A percentile compares a stretch with the other conserved stretches of the same genome.
Evolutionary conservation across 208 protist species (phyloP).

Genomic region (Trypanosoma conorhini): DNA sequence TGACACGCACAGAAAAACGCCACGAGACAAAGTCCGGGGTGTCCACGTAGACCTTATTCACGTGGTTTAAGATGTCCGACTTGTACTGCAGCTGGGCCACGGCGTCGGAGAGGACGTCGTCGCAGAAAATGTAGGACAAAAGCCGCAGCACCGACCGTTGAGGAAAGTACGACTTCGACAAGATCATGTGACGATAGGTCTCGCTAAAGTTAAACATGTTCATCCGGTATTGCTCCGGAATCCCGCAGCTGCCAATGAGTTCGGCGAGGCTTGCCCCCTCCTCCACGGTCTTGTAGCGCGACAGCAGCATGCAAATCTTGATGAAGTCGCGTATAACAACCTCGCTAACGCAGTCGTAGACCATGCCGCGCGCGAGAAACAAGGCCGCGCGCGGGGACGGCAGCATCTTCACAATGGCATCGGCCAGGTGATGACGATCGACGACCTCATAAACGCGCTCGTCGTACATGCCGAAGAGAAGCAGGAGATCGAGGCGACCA

Average conservation of each 20-base stretch:
- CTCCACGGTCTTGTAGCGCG: slow-evolving; percentile 61
- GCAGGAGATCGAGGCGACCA: slow-evolving; percentile 52
- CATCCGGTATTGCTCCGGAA: slow-evolving; percentile 82
- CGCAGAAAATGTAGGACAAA: slow-evolving; percentile 87
- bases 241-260: slow-evolving; percentile 80
- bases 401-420: slow-evolving; percentile 52
- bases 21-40: slow-evolving; percentile 89
- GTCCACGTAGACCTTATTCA: slow-evolving; percentile 85
- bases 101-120: slow-evolving; percentile 80
- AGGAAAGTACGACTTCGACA: slow-evolving; percentile 83
- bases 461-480: slow-evolving; percentile 78
- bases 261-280: slow-evolving; percentile 78
- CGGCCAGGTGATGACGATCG: slow-evolving; percentile 59
- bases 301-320: slow-evolving; percentile 84
- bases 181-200: slow-evolving; percentile 88
- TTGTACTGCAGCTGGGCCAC: slow-evolving; percentile 91
- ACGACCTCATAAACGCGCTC: slow-evolving; percentile 91
- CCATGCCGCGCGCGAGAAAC: slow-evolving; percentile 85
- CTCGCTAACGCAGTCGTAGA: slow-evolving; percentile 73
- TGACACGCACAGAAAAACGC: slow-evolving; percentile 88
- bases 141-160: slow-evolving; percentile 79
- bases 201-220: slow-evolving; percentile 90
- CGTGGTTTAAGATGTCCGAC: slow-evolving; percentile 86
- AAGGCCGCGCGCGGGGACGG: slow-evolving; percentile 60
- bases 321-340: slow-evolving; percentile 84